A percentile compares a stretch with the other conserved stretches of the same genome.
These are phyloP conservation scores for Dactylellina sp. DNA, from an alignment of 2,329 filamentous ascomycete genomes.

Conservation along the genomic window DNA sequence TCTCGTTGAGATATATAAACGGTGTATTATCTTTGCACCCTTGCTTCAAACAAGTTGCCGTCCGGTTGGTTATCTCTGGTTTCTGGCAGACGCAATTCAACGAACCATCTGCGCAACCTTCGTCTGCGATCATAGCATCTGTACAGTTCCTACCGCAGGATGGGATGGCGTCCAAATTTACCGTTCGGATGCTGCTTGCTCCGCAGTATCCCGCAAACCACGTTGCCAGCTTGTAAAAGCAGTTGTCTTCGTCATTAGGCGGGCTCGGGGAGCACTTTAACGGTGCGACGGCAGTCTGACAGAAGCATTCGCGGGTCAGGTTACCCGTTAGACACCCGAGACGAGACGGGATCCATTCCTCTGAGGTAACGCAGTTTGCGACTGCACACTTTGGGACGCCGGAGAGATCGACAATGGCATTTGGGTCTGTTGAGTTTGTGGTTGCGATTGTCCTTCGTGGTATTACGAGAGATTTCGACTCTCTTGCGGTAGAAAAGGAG, in stretches of 20 bases:
- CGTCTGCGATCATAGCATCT: conserved; percentile 9
- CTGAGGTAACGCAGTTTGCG: conserved; percentile 17
- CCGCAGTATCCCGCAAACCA: conserved; percentile 23
- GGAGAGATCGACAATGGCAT: conserved; percentile 12
- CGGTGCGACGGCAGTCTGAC: conserved; percentile 14
- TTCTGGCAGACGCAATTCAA: conserved; percentile 22
- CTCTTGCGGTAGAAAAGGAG: neutral
- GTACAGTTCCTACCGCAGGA: conserved; percentile 19
- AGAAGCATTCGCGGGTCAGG: conserved; percentile 18
- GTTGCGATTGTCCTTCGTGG: neutral
- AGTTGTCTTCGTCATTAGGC: conserved; percentile 23
- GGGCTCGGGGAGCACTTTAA: conserved; percentile 11
- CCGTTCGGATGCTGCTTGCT: neutral
- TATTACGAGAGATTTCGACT: neutral
- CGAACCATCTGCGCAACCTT: conserved; percentile 9
- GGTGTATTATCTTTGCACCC: neutral
- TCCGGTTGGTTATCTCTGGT: conserved; percentile 12
- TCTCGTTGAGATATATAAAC: neutral
- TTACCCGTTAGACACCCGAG: conserved; percentile 21
- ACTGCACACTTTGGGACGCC: conserved; percentile 18
- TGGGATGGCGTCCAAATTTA: conserved; percentile 2
- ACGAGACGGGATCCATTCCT: conserved; percentile 16
- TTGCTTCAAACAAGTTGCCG: conserved; percentile 4
- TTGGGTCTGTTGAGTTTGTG: neutral
- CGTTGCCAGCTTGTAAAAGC: conserved; percentile 20